Evolutionary conservation across 1,139 yeast genomes (phyloP).

Genomic region (Sugiyamaella xylanicola): DNA sequence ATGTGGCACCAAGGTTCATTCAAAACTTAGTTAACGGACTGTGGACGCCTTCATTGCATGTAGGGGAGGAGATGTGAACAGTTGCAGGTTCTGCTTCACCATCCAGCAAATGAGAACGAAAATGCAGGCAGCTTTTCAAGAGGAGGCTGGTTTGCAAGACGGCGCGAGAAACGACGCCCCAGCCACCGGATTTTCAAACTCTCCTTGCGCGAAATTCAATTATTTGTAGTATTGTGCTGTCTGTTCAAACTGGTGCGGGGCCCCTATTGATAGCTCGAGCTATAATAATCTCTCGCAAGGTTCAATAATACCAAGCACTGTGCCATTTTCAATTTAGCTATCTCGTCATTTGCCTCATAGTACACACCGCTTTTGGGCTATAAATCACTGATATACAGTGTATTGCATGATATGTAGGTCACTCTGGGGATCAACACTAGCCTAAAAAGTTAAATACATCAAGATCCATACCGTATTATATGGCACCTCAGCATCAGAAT

Average conservation of each 20-base stretch:
- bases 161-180: too few species aligned
- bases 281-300: too few species aligned
- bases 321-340: too few species aligned
- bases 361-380: background rate
- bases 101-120: background rate
- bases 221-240: too few species aligned
- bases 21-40: background rate
- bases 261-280: too few species aligned
- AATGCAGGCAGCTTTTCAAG: background rate
- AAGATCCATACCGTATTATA: background rate
- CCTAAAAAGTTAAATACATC: slow-evolving; percentile 14
- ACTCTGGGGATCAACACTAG: slow-evolving; percentile 10
- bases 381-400: background rate
- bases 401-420: slow-evolving; percentile 8
- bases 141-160: background rate
- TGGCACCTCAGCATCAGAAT: too few species aligned
- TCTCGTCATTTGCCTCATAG: too few species aligned
- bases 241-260: too few species aligned
- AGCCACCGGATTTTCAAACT: background rate
- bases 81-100: background rate
- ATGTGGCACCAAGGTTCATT: background rate
- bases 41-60: background rate
- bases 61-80: background rate
- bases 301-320: too few species aligned
- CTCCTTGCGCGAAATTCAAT: too few species aligned